phyloP scores from a whole-genome alignment of 257 asterid genomes.

The Nicotiana benthamiana region DNA sequence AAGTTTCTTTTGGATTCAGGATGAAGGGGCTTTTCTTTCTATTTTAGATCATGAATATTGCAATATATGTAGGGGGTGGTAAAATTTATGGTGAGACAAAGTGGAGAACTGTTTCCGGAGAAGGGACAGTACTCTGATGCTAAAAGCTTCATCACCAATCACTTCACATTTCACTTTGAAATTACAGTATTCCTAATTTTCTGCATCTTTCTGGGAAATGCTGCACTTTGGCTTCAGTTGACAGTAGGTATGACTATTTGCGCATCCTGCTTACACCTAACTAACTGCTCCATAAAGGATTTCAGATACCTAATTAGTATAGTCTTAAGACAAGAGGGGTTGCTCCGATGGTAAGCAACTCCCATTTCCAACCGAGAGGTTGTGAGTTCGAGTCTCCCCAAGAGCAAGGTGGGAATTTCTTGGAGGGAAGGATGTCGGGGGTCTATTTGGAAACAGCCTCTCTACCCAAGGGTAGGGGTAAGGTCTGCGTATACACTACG shows the following conservation, averaged over 20 bases:
- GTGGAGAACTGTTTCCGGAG: constrained; percentile 13
- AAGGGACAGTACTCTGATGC: constrained; percentile 9
- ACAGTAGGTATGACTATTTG: constrained; percentile 9
- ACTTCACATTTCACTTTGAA: constrained; percentile 6
- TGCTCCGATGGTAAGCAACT: too few relatives aligned
- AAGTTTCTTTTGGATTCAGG: background rate
- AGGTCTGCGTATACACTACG: too few relatives aligned
- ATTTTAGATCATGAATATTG: background rate
- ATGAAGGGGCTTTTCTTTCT: background rate
- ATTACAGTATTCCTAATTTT: background rate
- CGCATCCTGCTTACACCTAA: background rate
- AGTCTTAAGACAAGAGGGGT: too few relatives aligned
- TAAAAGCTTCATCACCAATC: constrained; percentile 12
- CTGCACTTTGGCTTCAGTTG: constrained; percentile 1
- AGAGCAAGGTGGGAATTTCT: too few relatives aligned
- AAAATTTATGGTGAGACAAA: constrained; percentile 9
- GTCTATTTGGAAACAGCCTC: too few relatives aligned
- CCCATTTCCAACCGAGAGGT: too few relatives aligned
- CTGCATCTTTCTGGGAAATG: constrained; percentile 17
- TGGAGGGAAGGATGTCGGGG: too few relatives aligned
- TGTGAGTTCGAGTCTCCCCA: too few relatives aligned
- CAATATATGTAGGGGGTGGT: background rate
- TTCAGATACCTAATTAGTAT: too few relatives aligned
- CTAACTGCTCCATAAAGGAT: background rate
- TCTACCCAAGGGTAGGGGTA: too few relatives aligned